Evolutionary conservation across 768 basidiomycete species (phyloP).

Genomic region (Boletus tylopilopsis): DNA sequence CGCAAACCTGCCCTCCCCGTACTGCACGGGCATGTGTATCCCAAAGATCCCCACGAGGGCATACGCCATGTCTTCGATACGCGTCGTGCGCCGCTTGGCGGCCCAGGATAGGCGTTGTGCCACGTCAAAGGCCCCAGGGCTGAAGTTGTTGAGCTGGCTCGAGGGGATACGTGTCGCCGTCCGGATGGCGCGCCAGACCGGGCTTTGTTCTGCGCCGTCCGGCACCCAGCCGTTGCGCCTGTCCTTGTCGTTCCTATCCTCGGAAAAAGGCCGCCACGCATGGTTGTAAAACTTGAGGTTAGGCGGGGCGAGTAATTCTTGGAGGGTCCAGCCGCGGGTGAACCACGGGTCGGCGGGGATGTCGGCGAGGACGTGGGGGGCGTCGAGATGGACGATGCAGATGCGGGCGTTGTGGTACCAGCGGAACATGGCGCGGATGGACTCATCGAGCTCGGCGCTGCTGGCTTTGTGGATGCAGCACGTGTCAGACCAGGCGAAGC

Average conservation of each 20-base stretch:
- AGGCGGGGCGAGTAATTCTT: slow-evolving; percentile 19
- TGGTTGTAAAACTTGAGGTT: slow-evolving; percentile 15
- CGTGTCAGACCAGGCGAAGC: slow-evolving; percentile 21
- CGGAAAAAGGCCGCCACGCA: neutral
- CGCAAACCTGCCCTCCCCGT: too few species aligned
- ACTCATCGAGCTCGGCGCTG: slow-evolving; percentile 23
- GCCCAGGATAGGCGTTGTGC: slow-evolving; percentile 15
- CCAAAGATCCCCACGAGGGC: too few species aligned
- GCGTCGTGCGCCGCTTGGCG: slow-evolving; percentile 18
- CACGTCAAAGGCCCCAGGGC: slow-evolving; percentile 3
- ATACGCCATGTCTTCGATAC: too few species aligned
- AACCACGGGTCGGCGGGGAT: slow-evolving; percentile 18
- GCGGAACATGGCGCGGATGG: slow-evolving; percentile 25
- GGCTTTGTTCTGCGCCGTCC: neutral
- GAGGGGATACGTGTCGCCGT: neutral
- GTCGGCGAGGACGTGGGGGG: slow-evolving; percentile 3
- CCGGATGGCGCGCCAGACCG: slow-evolving; percentile 1
- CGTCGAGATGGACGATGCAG: slow-evolving; percentile 18
- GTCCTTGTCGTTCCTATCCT: slow-evolving; percentile 7
- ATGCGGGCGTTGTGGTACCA: slow-evolving; percentile 21
- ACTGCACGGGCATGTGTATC: too few species aligned
- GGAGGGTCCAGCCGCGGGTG: slow-evolving; percentile 13
- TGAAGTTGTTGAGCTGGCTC: neutral
- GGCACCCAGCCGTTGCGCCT: neutral
- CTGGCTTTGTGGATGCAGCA: slow-evolving; percentile 24